Conservation (phyloP, 306 rosid genomes). For the Prunus fruticosa region DNA sequence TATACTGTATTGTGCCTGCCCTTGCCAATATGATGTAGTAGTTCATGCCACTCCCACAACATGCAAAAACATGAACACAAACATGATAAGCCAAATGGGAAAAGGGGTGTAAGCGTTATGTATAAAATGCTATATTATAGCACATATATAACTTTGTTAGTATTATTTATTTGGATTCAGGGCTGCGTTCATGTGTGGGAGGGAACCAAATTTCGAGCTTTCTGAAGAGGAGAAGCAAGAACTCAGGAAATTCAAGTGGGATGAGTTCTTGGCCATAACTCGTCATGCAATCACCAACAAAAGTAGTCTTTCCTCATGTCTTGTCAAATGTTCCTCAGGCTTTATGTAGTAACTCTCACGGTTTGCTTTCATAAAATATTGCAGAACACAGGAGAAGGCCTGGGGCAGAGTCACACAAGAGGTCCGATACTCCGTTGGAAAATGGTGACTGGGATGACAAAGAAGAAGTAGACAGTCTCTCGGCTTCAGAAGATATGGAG, state of each 20-base stretch:
- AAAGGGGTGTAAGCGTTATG: not conserved
- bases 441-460: constrained; percentile 44
- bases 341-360: constrained; percentile 16
- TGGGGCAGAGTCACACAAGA: constrained; percentile 27
- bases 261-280: constrained; percentile 78
- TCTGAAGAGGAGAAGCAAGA: constrained; percentile 70
- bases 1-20: not conserved
- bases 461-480: constrained; percentile 32
- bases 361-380: constrained; percentile 10
- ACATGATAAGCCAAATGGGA: not conserved
- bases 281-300: constrained; percentile 74
- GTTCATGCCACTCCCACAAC: not conserved
- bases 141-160: not conserved
- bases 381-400: constrained; percentile 67
- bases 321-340: not conserved
- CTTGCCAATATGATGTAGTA: not conserved
- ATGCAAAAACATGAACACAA: not conserved
- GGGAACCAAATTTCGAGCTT: constrained; percentile 93
- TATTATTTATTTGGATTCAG: constrained; percentile 32
- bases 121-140: not conserved
- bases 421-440: constrained; percentile 28
- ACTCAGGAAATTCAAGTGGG: constrained; percentile 73
- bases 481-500: constrained; percentile 53
- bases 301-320: constrained; percentile 44
- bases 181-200: constrained; percentile 96